Percentiles rank a stretch among this genome's conserved stretches.
Evolutionary conservation across 257 asterid genomes (phyloP).

Genomic region (Ehretia macrophylla): DNA sequence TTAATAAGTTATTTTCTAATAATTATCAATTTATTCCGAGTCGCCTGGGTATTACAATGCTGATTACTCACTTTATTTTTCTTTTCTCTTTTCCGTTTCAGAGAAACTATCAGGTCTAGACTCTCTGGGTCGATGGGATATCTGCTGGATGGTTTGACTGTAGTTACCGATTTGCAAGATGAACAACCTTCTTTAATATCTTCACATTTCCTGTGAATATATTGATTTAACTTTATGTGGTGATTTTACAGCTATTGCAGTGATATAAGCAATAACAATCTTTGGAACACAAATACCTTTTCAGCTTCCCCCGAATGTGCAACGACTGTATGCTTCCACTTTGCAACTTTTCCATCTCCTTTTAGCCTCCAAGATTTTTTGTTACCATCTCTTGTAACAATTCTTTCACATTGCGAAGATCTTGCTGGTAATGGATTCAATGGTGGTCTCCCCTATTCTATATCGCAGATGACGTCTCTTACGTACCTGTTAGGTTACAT

Average conservation of each 20-base stretch:
- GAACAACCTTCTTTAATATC: neutral
- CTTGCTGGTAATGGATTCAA: constrained; percentile 67
- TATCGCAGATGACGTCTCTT: constrained; percentile 64
- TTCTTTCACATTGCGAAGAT: constrained; percentile 44
- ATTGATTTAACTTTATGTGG: neutral
- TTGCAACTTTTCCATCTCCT: neutral
- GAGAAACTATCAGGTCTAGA: constrained; percentile 58
- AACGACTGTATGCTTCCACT: constrained; percentile 59
- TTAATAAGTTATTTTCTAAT: too few relatives aligned
- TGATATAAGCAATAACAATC: constrained; percentile 75
- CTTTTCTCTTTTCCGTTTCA: constrained; percentile 17
- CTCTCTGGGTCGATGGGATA: constrained; percentile 75
- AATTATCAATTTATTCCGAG: too few relatives aligned
- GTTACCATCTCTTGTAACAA: constrained; percentile 10
- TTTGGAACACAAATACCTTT: constrained; percentile 67
- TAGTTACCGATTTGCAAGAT: constrained; percentile 71
- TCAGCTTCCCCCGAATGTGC: constrained; percentile 72
- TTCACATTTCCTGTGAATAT: constrained; percentile 11
- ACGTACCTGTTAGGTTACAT: constrained; percentile 61
- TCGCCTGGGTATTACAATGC: too few relatives aligned
- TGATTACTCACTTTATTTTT: neutral
- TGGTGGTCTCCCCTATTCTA: constrained; percentile 67
- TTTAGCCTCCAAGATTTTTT: constrained; percentile 3
- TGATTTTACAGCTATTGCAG: constrained; percentile 42
- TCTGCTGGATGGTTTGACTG: constrained; percentile 50